phyloP scores from a whole-genome alignment of 129 eudicot species.

The Escallonia rubra region DNA sequence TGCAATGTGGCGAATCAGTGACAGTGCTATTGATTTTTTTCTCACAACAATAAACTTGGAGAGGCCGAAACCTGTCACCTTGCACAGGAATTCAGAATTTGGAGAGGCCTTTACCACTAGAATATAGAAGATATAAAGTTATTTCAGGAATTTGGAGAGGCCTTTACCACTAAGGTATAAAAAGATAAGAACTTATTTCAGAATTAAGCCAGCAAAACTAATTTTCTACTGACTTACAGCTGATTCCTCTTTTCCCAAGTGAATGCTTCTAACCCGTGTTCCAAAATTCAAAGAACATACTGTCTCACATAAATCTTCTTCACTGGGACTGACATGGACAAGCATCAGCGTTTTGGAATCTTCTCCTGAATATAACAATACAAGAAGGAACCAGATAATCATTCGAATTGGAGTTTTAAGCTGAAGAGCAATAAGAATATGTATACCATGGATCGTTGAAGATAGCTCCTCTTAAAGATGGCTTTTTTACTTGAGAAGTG shows the following conservation, averaged over 20 bases:
- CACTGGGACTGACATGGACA: not conserved
- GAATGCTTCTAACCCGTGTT: slow-evolving; percentile 34
- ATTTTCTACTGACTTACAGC: slow-evolving; percentile 26
- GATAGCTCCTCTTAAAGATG: no score
- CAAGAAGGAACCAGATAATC: no score
- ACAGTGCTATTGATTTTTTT: no score
- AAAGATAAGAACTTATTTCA: no score
- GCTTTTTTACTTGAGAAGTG: no score
- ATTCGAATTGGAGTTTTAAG: not conserved
- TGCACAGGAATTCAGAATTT: no score
- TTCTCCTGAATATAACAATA: not conserved
- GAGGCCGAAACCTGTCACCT: no score
- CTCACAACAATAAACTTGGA: no score
- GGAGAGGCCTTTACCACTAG: no score
- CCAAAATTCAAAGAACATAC: not conserved
- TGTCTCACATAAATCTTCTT: slow-evolving; percentile 1
- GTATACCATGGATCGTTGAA: not conserved
- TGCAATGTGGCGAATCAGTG: no score
- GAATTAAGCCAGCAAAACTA: no score
- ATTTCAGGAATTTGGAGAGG: not conserved
- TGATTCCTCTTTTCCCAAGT: slow-evolving; percentile 31
- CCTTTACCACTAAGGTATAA: no score
- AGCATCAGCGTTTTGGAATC: not conserved
- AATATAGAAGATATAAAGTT: not conserved
- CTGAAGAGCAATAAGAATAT: not conserved